These are phyloP conservation scores for Erodium trifolium DNA, from an alignment of 441 rosid species.

Conservation along the genomic window DNA sequence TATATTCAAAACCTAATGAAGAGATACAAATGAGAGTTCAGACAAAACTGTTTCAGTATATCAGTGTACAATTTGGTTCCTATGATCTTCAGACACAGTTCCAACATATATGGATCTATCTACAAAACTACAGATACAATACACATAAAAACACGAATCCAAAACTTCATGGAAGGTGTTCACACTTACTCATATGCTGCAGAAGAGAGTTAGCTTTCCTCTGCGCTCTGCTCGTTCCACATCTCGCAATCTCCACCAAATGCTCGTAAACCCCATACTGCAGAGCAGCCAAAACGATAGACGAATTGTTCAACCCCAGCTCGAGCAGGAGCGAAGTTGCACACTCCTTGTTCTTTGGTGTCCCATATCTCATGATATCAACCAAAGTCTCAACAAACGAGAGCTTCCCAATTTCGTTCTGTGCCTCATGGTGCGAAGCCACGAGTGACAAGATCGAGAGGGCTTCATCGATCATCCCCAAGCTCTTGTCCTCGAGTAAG, in stretches of 20 bases:
- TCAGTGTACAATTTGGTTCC: neutral
- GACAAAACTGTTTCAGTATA: neutral
- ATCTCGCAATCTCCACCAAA: constrained; percentile 32
- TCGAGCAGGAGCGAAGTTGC: constrained; percentile 44
- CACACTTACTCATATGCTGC: constrained; percentile 51
- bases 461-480: constrained; percentile 54
- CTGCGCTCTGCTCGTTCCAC: constrained; percentile 51
- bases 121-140: neutral
- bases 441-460: constrained; percentile 47
- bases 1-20: no score
- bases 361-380: constrained; percentile 37
- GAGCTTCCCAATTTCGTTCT: constrained; percentile 31
- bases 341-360: constrained; percentile 59
- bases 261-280: constrained; percentile 50
- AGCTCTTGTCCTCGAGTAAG: constrained; percentile 32
- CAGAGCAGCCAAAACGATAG: constrained; percentile 38
- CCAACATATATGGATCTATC: neutral
- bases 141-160: neutral
- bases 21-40: neutral
- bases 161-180: constrained; percentile 36
- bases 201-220: constrained; percentile 51
- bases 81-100: neutral
- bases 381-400: constrained; percentile 37
- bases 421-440: constrained; percentile 36
- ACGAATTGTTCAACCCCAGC: constrained; percentile 40